Evolutionary conservation across 116 monocot species (phyloP), one percentile per base, ranked within the genome.

Genomic region (Trichopus zeylanicus): DNA sequence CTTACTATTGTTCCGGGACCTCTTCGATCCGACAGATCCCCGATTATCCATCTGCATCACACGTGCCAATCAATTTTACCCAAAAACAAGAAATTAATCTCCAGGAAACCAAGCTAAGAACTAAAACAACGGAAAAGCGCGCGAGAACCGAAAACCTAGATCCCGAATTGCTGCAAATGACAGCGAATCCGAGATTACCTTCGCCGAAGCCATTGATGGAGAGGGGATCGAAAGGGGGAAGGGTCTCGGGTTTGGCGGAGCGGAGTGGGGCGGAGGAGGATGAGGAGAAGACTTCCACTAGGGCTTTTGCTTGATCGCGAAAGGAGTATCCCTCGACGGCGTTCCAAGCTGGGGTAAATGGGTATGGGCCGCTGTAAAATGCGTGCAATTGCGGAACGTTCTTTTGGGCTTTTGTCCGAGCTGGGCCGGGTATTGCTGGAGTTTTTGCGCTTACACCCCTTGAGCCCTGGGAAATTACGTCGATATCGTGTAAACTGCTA

Each of bases 1-100:
- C 49, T 48, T 63, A 75, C 74, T 60, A 23, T 68, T 67, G 18
- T 68, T 75, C 38, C 74, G 74, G 26, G 74, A 58, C 53, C 74
- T 68, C 35, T 75, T 68, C 20, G 68, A 75, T 30, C 73, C 67
- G 18, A 75, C 31, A 0, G 68, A 56, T 21, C 63, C 68, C 2
- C 57, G 63, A n/a, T 68, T 57, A 24, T 68, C 74, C 51, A 68
- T 51, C 74, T 75, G 48, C 27, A 33, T 18, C 46, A 11, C 9
- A 46, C 8, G 8, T 33, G n/a, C n/a, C n/a, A n/a, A n/a, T n/a
- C n/a, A n/a, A 35, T 35, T 35, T 35, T 35, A 6, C 10, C 5
- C 34, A 10, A 46, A 46, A 46, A 4, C 32, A 33, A 33, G 8
- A 33, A 8, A 33, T 33, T 8, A 4, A 33, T 33, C 8, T 4